Conservation (phyloP, 208 protist genomes). For the Crithidia bombi region DNA sequence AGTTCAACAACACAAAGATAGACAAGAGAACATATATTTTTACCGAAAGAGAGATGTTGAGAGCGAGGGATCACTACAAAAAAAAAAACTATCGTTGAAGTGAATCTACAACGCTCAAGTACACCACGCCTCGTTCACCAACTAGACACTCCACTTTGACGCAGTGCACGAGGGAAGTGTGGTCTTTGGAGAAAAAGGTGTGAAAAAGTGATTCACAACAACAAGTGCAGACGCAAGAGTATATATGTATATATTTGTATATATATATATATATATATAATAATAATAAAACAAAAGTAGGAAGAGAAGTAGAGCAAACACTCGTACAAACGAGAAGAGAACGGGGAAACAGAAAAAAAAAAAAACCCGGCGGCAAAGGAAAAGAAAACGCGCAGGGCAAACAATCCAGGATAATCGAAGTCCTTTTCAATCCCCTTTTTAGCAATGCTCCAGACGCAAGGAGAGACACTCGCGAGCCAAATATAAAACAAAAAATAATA, state of each 20-base stretch:
- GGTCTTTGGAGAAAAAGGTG: background rate
- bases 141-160: slow-evolving; percentile 13
- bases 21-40: too few species aligned
- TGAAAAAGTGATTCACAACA: background rate
- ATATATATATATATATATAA: too few species aligned
- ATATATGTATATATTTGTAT: too few species aligned
- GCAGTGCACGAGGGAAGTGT: background rate
- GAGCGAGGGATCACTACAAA: background rate
- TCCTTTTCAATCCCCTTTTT: background rate
- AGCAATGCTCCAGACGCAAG: too few species aligned
- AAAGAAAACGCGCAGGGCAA: background rate
- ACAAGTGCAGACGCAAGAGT: too few species aligned
- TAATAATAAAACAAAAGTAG: background rate
- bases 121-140: background rate
- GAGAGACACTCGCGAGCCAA: too few species aligned
- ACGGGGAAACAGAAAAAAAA: background rate
- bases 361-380: background rate
- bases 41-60: background rate
- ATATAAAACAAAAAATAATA: too few species aligned
- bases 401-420: background rate
- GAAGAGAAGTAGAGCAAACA: slow-evolving; percentile 7
- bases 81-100: background rate
- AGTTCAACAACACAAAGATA: too few species aligned
- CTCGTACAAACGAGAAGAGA: slow-evolving; percentile 2
- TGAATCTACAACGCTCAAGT: background rate